Evolutionary conservation across 257 asterid species (phyloP).

Genomic region (Ilex aquifolium): DNA sequence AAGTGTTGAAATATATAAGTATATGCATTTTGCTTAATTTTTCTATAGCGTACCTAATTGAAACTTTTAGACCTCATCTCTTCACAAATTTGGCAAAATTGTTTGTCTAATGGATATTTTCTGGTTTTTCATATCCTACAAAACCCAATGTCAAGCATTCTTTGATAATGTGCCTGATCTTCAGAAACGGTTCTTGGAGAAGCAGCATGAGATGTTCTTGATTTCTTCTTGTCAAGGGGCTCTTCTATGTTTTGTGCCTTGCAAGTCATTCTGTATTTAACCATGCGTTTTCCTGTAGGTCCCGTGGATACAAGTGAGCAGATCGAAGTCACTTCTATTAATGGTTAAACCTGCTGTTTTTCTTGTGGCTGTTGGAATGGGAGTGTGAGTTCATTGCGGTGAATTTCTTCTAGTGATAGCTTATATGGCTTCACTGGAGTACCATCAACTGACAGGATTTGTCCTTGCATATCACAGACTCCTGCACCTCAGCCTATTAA

Average conservation of each 20-base stretch:
- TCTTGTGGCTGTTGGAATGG: conserved; percentile 74
- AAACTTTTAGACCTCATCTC: no score
- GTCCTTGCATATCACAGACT: conserved; percentile 43
- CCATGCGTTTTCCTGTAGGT: conserved; percentile 41
- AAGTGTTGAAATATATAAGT: no score
- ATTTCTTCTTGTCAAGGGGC: no score
- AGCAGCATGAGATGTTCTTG: no score
- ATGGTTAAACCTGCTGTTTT: conserved; percentile 77
- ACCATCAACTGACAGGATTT: conserved; percentile 15
- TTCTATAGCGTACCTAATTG: no score
- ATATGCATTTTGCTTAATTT: no score
- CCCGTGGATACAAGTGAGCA: conserved; percentile 98
- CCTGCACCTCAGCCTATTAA: conserved; percentile 57
- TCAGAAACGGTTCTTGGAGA: no score
- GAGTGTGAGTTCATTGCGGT: conserved; percentile 51
- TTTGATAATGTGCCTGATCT: no score
- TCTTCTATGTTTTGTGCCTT: conserved; percentile 1
- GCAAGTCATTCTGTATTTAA: conserved; percentile 6
- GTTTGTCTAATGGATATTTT: no score
- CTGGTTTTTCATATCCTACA: no score
- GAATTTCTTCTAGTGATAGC: not conserved
- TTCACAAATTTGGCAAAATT: no score
- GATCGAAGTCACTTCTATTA: conserved; percentile 76
- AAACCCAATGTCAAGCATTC: no score
- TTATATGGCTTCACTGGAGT: conserved; percentile 1